phyloP scores from a whole-genome alignment of 257 asterid genomes.

The Solanum pennellii region DNA sequence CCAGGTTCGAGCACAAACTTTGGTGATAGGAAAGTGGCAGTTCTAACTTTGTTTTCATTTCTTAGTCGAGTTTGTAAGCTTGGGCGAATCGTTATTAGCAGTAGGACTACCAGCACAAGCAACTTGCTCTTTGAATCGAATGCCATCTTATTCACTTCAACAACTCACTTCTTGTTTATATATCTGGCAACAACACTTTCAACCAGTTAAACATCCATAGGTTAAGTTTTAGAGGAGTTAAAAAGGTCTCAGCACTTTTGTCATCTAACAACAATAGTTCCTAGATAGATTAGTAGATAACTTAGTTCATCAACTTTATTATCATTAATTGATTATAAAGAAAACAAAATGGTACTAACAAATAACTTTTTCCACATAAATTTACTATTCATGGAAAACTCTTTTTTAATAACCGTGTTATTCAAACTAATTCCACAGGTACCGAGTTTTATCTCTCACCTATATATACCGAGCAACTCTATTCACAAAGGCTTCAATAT shows the following conservation, averaged over 20 bases:
- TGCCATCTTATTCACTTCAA: slow-evolving; percentile 9
- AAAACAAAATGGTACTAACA: neutral
- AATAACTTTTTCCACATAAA: neutral
- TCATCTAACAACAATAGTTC: neutral
- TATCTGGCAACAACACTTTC: neutral
- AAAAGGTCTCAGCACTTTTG: neutral
- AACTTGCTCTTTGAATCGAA: neutral
- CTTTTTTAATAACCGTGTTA: neutral
- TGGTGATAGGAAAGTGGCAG: slow-evolving; percentile 48
- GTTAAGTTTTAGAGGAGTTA: neutral
- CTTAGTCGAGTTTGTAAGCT: slow-evolving; percentile 13
- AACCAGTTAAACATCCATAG: neutral
- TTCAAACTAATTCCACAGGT: neutral
- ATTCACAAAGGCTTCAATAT: neutral
- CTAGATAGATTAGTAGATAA: neutral
- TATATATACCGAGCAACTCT: neutral
- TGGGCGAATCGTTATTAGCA: neutral
- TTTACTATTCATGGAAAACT: neutral
- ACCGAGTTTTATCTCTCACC: neutral
- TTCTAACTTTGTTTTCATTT: slow-evolving; percentile 24
- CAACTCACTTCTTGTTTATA: neutral
- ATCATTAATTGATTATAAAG: neutral
- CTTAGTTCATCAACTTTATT: neutral
- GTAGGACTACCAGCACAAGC: slow-evolving; percentile 13
- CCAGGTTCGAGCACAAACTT: slow-evolving; percentile 49